Evolutionary conservation across 257 asterid genomes (phyloP).

Genomic region (Echium plantagineum): DNA sequence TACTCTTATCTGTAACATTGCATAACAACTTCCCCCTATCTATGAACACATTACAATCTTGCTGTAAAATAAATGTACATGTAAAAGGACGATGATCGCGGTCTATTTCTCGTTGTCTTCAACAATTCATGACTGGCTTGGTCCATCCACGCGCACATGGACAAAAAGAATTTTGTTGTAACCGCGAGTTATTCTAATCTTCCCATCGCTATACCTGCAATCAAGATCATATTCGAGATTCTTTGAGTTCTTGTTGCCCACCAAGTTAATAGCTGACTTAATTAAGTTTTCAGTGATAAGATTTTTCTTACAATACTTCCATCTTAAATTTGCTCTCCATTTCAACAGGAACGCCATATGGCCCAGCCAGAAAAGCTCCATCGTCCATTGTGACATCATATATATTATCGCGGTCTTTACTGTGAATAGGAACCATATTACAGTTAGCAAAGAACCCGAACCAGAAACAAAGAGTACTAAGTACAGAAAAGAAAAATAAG

Average conservation of each 20-base stretch:
- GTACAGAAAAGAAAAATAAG: too few relatives aligned
- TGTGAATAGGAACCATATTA: conserved; percentile 13
- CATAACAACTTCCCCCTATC: too few relatives aligned
- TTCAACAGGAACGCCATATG: conserved; percentile 75
- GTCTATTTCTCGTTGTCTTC: background rate
- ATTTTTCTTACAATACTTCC: conserved; percentile 51
- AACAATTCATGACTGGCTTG: conserved; percentile 5
- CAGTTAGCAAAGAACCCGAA: background rate
- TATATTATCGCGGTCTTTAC: conserved; percentile 49
- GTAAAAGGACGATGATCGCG: background rate
- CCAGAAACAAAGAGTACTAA: background rate
- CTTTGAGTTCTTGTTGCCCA: background rate
- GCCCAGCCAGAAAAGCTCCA: conserved; percentile 80
- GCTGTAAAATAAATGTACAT: background rate
- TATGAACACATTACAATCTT: too few relatives aligned
- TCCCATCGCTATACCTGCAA: conserved; percentile 71
- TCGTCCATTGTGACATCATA: conserved; percentile 77
- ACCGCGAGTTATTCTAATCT: conserved; percentile 67
- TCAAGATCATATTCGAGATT: background rate
- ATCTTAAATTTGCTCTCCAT: conserved; percentile 55
- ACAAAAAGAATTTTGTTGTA: conserved; percentile 59
- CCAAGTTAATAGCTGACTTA: background rate
- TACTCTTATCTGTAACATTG: too few relatives aligned
- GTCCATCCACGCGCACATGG: conserved; percentile 36
- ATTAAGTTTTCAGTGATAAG: conserved; percentile 1